Evolutionary conservation across 2,329 filamentous ascomycete genomes (phyloP).

Genomic region (Botrytis fragariae): DNA sequence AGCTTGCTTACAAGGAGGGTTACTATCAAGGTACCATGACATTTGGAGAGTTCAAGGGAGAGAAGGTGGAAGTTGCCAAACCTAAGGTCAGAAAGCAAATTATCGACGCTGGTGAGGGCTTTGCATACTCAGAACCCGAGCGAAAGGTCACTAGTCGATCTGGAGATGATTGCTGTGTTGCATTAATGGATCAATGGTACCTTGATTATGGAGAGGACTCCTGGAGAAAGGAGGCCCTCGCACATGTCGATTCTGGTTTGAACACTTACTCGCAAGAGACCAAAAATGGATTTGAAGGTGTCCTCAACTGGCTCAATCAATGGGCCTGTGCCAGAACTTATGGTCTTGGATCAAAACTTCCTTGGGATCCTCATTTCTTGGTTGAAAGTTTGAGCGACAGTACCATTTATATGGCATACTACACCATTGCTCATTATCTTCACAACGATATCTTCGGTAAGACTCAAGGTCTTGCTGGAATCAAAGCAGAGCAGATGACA

Average conservation of each 20-base stretch:
- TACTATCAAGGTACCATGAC: slow-evolving; percentile 94
- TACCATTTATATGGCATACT: slow-evolving; percentile 88
- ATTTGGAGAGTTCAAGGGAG: slow-evolving; percentile 81
- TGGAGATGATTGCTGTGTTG: slow-evolving; percentile 89
- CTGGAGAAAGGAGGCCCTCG: slow-evolving; percentile 75
- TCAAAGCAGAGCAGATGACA: slow-evolving; percentile 82
- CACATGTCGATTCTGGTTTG: slow-evolving; percentile 69
- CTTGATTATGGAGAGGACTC: slow-evolving; percentile 90
- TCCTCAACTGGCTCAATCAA: slow-evolving; percentile 87
- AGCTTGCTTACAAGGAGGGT: slow-evolving; percentile 93
- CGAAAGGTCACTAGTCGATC: slow-evolving; percentile 84
- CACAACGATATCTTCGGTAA: slow-evolving; percentile 86
- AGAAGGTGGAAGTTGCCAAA: slow-evolving; percentile 83
- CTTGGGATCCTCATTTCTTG: slow-evolving; percentile 87
- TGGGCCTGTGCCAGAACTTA: slow-evolving; percentile 94
- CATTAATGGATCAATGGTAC: slow-evolving; percentile 96
- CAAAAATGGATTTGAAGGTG: slow-evolving; percentile 77
- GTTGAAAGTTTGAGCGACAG: slow-evolving; percentile 91
- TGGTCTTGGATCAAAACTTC: slow-evolving; percentile 88
- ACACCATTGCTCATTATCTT: slow-evolving; percentile 64
- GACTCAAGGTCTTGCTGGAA: slow-evolving; percentile 62
- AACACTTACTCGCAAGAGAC: slow-evolving; percentile 80
- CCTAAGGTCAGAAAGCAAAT: slow-evolving; percentile 77
- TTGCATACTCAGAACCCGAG: slow-evolving; percentile 92
- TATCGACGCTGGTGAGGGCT: slow-evolving; percentile 74